Evolutionary conservation across 148 eudicot species (phyloP), one percentile per base, ranked within the genome.

Genomic region (Hydrangea macrophylla): DNA sequence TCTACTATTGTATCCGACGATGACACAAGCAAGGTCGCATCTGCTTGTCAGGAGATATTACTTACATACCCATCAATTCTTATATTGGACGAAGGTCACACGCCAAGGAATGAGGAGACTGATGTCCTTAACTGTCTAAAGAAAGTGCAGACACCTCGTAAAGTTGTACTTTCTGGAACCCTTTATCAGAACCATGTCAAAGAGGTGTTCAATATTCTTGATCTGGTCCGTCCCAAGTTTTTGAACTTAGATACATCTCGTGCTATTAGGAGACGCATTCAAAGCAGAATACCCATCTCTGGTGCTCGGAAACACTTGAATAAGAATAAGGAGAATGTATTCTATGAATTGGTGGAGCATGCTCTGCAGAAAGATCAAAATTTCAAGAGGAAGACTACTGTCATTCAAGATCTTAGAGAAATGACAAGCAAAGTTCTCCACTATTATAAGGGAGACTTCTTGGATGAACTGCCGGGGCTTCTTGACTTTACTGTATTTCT

Each of bases 161-260:
- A 93, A 55, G 95, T 93, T n/a, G 98, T 93, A 11, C 84, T 93
- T 31, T 93, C 98, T 2, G 98, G 98, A 15, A 93, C 98, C 0
- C 83, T 93, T n/a, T 93, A 90, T 59, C 98, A 93, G 40, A 93
- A 93, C 68, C 96, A 93, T 39, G 96, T 93, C n/a, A 85, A 79
- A 55, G 96, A 93, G 58, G 96, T 90, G 24, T 93, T 93, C 70
- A 90, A 84, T 18, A 90, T 93, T 59, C 72, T 93, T 45, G 92
- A 93, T 70, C 85, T 93, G 37, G 95, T 90, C 17, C 84, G 96
- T 5, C 96, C 98, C 0, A 90, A 76, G 63, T 93, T 93, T 70
- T 30, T 93, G 64, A 84, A 73, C 68, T 45, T 82, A 55, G 96
- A 88, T 40, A 70, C 69, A 55, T 73, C 96, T 7, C 75, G 84